Evolutionary conservation across 805 yeast species (phyloP).

Genomic region (Zygoascus biomembranicola): DNA sequence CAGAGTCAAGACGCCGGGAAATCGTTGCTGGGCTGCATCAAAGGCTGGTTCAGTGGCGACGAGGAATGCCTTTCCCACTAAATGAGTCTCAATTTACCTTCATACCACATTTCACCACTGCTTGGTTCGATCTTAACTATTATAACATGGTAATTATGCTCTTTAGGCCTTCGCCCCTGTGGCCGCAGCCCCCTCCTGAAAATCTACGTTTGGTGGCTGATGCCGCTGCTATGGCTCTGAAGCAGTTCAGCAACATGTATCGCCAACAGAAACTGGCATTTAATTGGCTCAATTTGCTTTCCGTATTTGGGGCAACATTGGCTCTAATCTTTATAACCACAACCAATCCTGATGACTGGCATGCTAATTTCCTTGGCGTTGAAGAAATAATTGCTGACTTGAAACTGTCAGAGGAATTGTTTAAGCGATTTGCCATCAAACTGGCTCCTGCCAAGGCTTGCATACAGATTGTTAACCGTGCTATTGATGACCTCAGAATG

Average conservation of each 20-base stretch:
- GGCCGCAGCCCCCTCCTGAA: conserved; percentile 13
- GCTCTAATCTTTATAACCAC: conserved; percentile 13
- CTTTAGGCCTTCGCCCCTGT: conserved; percentile 17
- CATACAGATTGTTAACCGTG: conserved; percentile 6
- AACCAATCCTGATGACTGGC: conserved; percentile 7
- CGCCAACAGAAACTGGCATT: conserved; percentile 14
- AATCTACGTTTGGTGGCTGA: conserved; percentile 10
- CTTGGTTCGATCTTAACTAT: conserved; percentile 18
- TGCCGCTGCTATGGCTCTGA: conserved; percentile 15
- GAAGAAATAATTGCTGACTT: conserved; percentile 5
- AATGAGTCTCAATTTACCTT: conserved; percentile 12
- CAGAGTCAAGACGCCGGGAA: conserved; percentile 26
- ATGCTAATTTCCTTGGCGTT: background rate
- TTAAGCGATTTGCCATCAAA: conserved; percentile 8
- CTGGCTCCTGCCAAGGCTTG: conserved; percentile 14
- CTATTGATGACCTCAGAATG: conserved; percentile 1
- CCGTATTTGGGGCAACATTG: conserved; percentile 16
- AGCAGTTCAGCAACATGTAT: conserved; percentile 11
- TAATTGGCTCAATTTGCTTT: conserved; percentile 16
- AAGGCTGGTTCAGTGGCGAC: conserved; percentile 21
- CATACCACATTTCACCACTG: conserved; percentile 16
- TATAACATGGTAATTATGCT: conserved; percentile 14
- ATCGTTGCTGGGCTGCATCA: conserved; percentile 30
- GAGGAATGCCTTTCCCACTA: conserved; percentile 15
- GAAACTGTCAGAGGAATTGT: conserved; percentile 6